Evolutionary conservation across 805 yeast species (phyloP).

Genomic region (Nakazawaea molendinolei): DNA sequence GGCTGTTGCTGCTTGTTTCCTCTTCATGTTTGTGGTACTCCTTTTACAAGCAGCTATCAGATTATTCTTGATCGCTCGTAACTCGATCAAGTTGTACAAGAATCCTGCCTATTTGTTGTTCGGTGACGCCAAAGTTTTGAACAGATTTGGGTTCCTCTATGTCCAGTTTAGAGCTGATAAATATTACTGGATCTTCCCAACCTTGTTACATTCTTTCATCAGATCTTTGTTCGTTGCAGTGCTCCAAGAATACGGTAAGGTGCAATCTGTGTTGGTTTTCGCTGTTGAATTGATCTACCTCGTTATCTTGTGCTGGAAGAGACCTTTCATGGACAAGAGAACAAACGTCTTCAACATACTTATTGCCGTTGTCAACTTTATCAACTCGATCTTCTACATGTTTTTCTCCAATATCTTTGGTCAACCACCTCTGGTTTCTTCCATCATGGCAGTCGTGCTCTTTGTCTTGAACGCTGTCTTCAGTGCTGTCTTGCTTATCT

Average conservation of each 20-base stretch:
- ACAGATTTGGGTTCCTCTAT: slow-evolving; percentile 87
- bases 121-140: slow-evolving; percentile 75
- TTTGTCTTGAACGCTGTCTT: slow-evolving; percentile 86
- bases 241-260: slow-evolving; percentile 73
- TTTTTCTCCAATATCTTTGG: slow-evolving; percentile 81
- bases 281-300: slow-evolving; percentile 70
- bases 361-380: slow-evolving; percentile 68
- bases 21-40: slow-evolving; percentile 50
- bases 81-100: slow-evolving; percentile 64
- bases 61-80: slow-evolving; percentile 69
- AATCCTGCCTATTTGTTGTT: slow-evolving; percentile 89
- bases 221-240: slow-evolving; percentile 84
- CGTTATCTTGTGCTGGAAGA: slow-evolving; percentile 53
- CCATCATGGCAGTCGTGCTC: slow-evolving; percentile 86
- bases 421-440: slow-evolving; percentile 83
- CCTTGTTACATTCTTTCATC: slow-evolving; percentile 58
- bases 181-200: slow-evolving; percentile 73
- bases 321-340: slow-evolving; percentile 93
- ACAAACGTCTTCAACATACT: slow-evolving; percentile 91
- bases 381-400: slow-evolving; percentile 81
- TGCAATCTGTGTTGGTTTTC: slow-evolving; percentile 73
- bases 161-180: slow-evolving; percentile 85
- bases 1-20: slow-evolving; percentile 70
- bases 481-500: slow-evolving; percentile 72
- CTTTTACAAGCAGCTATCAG: slow-evolving; percentile 66